Base-by-base conservation (phyloP, 106 monocot genomes). In the Narthecium ossifragum region DNA sequence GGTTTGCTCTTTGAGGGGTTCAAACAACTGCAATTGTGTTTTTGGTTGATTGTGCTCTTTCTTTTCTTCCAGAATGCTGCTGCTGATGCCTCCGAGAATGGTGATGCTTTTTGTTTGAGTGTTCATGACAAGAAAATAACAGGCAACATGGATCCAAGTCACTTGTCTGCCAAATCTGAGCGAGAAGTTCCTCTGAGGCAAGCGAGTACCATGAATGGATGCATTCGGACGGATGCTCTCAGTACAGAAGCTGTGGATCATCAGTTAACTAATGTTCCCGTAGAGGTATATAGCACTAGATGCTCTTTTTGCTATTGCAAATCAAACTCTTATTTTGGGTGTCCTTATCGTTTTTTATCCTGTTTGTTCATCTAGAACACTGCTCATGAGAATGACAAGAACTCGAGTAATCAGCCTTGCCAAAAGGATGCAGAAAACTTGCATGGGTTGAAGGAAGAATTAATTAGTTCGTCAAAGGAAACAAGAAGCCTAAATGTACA, bases 31-130 rank as follows among this genome's bases (percentile, higher is more conserved):
- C 26, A 23, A 34, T 10, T 39, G 49, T 39, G 9, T 31, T 3
- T 20, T 53, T 39, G 4, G 34, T 5, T 28, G 4, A 48, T 47
- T 14, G 5, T 18, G 43, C 25, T 39, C n/a, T 20, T 22, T 36
- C 53, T 52, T 28, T 46, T 14, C 17, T 76, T 63, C 17, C 27
- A 70, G 69, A 76, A 59, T 59, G n/a, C n/a, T n/a, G n/a, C n/a
- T n/a, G n/a, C n/a, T n/a, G n/a, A n/a, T n/a, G n/a, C n/a, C n/a
- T n/a, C n/a, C n/a, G n/a, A n/a, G n/a, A n/a, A n/a, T n/a, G 51
- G 39, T 38, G 38, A 45, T 66, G 51, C 36, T 21, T 29, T 24
- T 61, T 52, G 9, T 8, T n/a, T n/a, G n/a, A 46, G 11, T 21
- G 14, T 15, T 31, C 68, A 47, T 3, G 63, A 38, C 41, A 50